These are phyloP conservation scores for Myotisia sp. DNA, from an alignment of 2,329 filamentous ascomycete species.

Conservation along the genomic window DNA sequence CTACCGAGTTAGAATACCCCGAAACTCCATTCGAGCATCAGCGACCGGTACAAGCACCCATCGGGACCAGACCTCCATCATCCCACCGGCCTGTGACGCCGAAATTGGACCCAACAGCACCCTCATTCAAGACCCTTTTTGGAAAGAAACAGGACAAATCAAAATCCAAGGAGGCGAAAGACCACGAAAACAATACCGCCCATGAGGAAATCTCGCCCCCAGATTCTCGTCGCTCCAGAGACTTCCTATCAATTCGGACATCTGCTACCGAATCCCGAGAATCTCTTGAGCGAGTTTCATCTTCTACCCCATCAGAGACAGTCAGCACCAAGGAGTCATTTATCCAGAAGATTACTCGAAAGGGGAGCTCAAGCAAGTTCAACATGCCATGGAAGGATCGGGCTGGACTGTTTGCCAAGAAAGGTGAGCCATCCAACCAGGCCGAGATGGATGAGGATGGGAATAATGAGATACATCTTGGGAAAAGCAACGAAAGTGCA, in stretches of 20 bases:
- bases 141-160: slow-evolving; percentile 35
- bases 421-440: slow-evolving; percentile 24
- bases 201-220: slow-evolving; percentile 28
- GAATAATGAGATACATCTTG: slow-evolving; percentile 26
- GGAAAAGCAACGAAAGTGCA: slow-evolving; percentile 31
- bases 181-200: slow-evolving; percentile 18
- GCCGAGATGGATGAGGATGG: slow-evolving; percentile 34
- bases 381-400: slow-evolving; percentile 39
- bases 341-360: slow-evolving; percentile 38
- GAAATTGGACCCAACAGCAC: slow-evolving; percentile 72
- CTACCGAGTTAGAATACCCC: slow-evolving; percentile 36
- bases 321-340: slow-evolving; percentile 34
- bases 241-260: slow-evolving; percentile 31
- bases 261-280: slow-evolving; percentile 35
- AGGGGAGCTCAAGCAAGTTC: slow-evolving; percentile 38
- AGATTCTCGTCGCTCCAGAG: slow-evolving; percentile 31
- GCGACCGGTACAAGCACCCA: slow-evolving; percentile 48
- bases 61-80: slow-evolving; percentile 61
- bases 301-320: slow-evolving; percentile 29
- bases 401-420: slow-evolving; percentile 33
- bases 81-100: slow-evolving; percentile 42
- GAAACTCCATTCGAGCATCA: slow-evolving; percentile 36
- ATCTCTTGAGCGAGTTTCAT: slow-evolving; percentile 34
- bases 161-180: slow-evolving; percentile 19
- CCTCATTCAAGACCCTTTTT: slow-evolving; percentile 67